Evolutionary conservation across 2,329 filamentous ascomycete species (phyloP).

Genomic region (Phialophora macrospora): DNA sequence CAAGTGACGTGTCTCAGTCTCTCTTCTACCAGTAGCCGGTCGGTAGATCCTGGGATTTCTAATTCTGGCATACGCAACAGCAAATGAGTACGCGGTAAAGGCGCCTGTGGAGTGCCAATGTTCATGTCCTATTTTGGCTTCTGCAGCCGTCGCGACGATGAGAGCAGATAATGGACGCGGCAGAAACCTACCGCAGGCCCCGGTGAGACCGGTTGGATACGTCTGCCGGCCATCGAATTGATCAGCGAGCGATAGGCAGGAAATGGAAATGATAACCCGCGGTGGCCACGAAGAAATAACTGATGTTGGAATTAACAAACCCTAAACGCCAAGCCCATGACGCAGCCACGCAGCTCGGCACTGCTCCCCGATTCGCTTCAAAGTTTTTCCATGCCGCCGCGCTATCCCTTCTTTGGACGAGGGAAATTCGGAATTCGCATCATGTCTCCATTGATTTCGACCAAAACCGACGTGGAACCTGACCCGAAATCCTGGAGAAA

Average conservation of each 20-base stretch:
- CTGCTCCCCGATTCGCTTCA: no score
- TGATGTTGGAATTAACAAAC: slow-evolving; percentile 33
- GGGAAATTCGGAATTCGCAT: slow-evolving; percentile 20
- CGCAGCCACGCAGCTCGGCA: neutral
- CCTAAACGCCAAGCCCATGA: slow-evolving; percentile 20
- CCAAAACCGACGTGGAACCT: neutral
- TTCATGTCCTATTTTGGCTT: slow-evolving; percentile 1
- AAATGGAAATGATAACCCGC: neutral
- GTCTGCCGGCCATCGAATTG: neutral
- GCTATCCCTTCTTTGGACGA: slow-evolving; percentile 4
- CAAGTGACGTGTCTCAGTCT: slow-evolving; percentile 11
- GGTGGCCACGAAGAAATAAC: slow-evolving; percentile 6
- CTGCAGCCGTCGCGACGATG: neutral
- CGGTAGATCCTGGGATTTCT: slow-evolving; percentile 2
- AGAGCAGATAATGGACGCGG: neutral
- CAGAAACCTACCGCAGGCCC: neutral
- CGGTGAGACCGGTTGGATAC: neutral
- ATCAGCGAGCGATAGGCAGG: slow-evolving; percentile 8
- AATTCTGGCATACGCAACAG: slow-evolving; percentile 9
- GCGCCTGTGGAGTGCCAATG: neutral
- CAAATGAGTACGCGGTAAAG: neutral
- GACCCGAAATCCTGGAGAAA: slow-evolving; percentile 16
- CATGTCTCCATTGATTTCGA: slow-evolving; percentile 8
- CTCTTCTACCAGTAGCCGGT: slow-evolving; percentile 3
- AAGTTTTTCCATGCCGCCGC: slow-evolving; percentile 21